Evolutionary conservation across 1,284 basidiomycete species (phyloP), one percentile per base, ranked within the genome.

Genomic region (Leccinum cinnamomeum): DNA sequence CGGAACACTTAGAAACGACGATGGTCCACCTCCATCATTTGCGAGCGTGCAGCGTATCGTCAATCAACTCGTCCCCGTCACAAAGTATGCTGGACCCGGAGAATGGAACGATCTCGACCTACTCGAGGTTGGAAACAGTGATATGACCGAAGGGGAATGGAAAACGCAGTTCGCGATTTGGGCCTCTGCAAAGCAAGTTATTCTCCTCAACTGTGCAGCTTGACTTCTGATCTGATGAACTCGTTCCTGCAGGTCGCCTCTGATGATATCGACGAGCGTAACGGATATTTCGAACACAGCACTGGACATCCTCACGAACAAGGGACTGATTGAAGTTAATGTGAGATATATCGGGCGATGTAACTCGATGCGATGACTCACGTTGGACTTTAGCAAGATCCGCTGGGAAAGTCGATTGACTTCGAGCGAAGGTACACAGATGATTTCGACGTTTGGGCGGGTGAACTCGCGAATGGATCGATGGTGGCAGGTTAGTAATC

Each of bases 131-230:
- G 81, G 82, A 7, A 82, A 83, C 63, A 58, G 67, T 5, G 81
- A 79, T 5, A 63, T 83, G 30, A 79, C 79, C 1, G 59, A 65
- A 12, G 72, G 68, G 2, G 82, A 83, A 60, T 81, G 82, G 65
- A 78, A 78, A 59, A 81, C 78, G 10, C 81, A 84, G 60, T 83
- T 83, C 56, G 78, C 79, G 1, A 82, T 82, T 60, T 83, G 81
- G 81, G 62, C 65, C 37, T 55, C 59, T n/a, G 59, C 59, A 28
- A 66, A 66, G 65, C 18, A 53, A 57, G 65, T 44, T 3, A 5
- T 16, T 6, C 23, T n/a, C 16, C 14, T 3, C 7, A 7, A 20
- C 12, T 7, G 3, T 23, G 18, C 2, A 16, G 23, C 25, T 23
- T 12, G 3, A 51, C 30, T 30, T 30, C 30, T 3, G 6, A 44